These are phyloP conservation scores for Fusarium miscanthi DNA, from an alignment of 2,329 filamentous ascomycete species.

Conservation along the genomic window DNA sequence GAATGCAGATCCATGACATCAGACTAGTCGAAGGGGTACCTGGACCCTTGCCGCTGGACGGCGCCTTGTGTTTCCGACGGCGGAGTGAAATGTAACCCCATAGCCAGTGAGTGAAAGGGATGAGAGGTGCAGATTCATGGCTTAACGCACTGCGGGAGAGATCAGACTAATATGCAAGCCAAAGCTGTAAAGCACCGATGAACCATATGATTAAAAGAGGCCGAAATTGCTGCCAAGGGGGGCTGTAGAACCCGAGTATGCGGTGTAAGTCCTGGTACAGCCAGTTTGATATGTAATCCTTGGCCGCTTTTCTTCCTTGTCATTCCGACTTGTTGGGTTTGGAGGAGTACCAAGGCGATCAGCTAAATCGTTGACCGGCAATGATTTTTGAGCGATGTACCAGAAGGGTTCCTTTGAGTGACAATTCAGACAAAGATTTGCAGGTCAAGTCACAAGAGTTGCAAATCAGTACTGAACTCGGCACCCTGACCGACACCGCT, in stretches of 20 bases:
- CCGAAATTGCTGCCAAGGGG: not conserved
- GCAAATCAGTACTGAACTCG: conserved; percentile 36
- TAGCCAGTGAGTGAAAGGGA: conserved; percentile 13
- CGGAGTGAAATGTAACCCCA: conserved; percentile 21
- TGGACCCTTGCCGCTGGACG: conserved; percentile 31
- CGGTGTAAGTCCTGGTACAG: conserved; percentile 20
- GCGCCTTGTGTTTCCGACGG: conserved; percentile 30
- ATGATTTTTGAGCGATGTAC: conserved; percentile 9
- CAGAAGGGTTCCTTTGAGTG: conserved; percentile 19
- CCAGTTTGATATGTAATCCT: conserved; percentile 1
- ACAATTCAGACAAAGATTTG: conserved; percentile 33
- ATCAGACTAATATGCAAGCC: conserved; percentile 18
- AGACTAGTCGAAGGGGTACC: conserved; percentile 38
- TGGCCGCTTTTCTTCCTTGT: conserved; percentile 6
- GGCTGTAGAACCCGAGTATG: conserved; percentile 14
- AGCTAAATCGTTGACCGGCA: conserved; percentile 14
- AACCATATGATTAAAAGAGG: not conserved
- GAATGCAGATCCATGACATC: conserved; percentile 51
- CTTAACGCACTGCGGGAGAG: not conserved
- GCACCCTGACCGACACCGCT: conserved; percentile 35
- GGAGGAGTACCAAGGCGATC: conserved; percentile 16
- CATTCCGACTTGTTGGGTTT: conserved; percentile 14
- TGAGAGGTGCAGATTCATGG: conserved; percentile 9
- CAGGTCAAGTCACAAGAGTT: conserved; percentile 14
- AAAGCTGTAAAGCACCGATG: conserved; percentile 13